Base-by-base conservation (phyloP, 108 stramenopile species). In the Stephanodiscus minutulus region DNA sequence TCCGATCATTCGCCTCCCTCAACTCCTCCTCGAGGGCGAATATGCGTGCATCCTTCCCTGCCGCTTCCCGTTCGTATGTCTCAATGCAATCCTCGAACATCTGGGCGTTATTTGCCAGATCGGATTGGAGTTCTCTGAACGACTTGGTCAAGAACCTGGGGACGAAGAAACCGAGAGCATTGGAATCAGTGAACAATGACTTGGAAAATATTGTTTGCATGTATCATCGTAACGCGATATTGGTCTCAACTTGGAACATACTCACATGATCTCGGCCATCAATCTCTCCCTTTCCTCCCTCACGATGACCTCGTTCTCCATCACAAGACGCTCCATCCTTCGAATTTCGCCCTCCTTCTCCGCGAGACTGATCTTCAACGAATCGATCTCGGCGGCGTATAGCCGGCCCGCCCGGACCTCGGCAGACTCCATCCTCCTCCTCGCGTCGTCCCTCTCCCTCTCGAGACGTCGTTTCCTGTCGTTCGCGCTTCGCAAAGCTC, bases 221-320 rank as follows among this genome's bases (percentile, higher is more conserved):
- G n/a, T 20, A 56, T 11, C 53, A 29, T 29, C 50, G 4, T 43
- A 22, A 20, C 22, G 53, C 35, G 27, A 47, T 35, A 5, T 21
- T 49, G 2, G 52, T 3, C 39, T 0, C 28, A 1, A 15, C 2
- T 35, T 18, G 15, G 12, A 31, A 25, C n/a, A 22, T 31, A 66
- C 73, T 74, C 53, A 74, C 78, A 63, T 68, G 35, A 79, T 61
- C 44, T 79, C 66, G 13, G 66, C 66, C 46, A 68, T 20, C 8
- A 72, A 60, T 5, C 49, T 8, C 39, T 74, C 57, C 60, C 49
- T 79, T 27, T 75, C 73, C 53, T 73, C 73, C 43, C 47, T 36
- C 22, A 41, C 67, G 24, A 33, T 49, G 18, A 5, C 66, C 50
- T 70, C 83, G 5, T 58, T 55, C 37, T 74, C 64, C 17, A 39